Conservation (phyloP, 1,284 basidiomycete species). For the Boletus smithii region DNA sequence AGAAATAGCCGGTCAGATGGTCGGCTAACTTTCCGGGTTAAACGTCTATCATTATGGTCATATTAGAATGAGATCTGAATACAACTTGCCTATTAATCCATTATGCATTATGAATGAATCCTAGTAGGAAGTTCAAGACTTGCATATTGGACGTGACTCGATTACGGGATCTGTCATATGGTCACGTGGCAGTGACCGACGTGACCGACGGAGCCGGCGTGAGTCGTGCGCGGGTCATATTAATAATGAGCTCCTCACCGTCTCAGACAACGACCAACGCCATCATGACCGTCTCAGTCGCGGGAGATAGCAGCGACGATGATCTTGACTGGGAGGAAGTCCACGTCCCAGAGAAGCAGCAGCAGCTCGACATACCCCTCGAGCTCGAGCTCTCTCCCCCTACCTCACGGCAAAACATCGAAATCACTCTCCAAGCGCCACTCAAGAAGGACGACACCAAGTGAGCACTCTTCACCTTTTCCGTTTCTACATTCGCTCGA, state of each 20-base stretch:
- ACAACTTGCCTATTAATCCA: not conserved
- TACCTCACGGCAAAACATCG: slow-evolving; percentile 42
- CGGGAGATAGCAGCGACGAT: slow-evolving; percentile 35
- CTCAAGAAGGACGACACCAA: slow-evolving; percentile 38
- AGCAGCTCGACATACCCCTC: slow-evolving; percentile 14
- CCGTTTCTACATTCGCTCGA: slow-evolving; percentile 1
- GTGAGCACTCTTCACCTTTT: slow-evolving; percentile 22
- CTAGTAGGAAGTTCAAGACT: not conserved
- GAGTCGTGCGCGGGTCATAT: slow-evolving; percentile 5
- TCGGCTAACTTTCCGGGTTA: not conserved
- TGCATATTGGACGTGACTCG: slow-evolving; percentile 1
- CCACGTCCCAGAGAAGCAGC: slow-evolving; percentile 31
- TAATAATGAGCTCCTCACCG: slow-evolving; percentile 10
- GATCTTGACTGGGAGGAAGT: slow-evolving; percentile 47
- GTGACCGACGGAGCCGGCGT: slow-evolving; percentile 26
- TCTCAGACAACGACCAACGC: slow-evolving; percentile 6
- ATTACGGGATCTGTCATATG: slow-evolving; percentile 1
- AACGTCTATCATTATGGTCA: not conserved
- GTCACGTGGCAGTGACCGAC: slow-evolving; percentile 21
- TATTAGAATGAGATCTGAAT: not conserved
- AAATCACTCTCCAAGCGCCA: slow-evolving; percentile 55
- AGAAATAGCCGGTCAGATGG: not conserved
- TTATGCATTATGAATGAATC: not conserved
- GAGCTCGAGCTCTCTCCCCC: slow-evolving; percentile 26
- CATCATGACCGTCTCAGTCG: slow-evolving; percentile 20